A percentile compares a stretch with the other conserved stretches of the same genome.
Conservation (phyloP, 2,329 filamentous ascomycete genomes). For the Paraphaeosphaeria sporulosa region DNA sequence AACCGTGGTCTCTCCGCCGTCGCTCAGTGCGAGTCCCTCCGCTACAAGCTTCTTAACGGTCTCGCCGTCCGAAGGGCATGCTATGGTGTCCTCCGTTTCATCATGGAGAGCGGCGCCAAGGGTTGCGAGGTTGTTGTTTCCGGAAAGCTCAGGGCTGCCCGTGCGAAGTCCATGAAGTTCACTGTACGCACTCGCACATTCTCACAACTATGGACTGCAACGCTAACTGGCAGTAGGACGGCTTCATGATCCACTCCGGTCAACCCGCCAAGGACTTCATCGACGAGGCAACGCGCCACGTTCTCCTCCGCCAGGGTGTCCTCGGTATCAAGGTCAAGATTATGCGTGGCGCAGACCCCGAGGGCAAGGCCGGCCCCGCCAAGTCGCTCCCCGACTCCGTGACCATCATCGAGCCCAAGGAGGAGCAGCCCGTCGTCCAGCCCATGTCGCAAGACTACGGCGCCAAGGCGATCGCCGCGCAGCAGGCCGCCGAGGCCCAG, state of each 20-base stretch:
- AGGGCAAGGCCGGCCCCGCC: conserved; percentile 97
- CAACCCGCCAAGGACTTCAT: conserved; percentile 99
- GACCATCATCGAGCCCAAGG: conserved; percentile 99
- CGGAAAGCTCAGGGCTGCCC: conserved; percentile 97
- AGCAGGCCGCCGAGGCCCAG: conserved; percentile 71
- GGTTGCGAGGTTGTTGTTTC: conserved; percentile 99
- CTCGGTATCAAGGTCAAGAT: conserved; percentile 99
- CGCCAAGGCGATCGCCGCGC: conserved; percentile 79
- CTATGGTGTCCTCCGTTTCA: conserved; percentile 99
- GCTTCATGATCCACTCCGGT: conserved; percentile 99
- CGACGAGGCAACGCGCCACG: conserved; percentile 97
- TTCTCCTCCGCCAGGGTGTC: conserved; percentile 99
- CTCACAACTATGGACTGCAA: neutral
- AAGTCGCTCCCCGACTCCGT: conserved; percentile 98
- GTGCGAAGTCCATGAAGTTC: conserved; percentile 99
- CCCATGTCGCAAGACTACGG: conserved; percentile 99
- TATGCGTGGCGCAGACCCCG: conserved; percentile 99
- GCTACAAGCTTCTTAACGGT: conserved; percentile 99
- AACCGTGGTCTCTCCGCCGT: conserved; percentile 99
- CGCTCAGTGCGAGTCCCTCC: conserved; percentile 99
- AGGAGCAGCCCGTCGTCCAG: conserved; percentile 94
- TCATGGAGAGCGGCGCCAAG: conserved; percentile 99
- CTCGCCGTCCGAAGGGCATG: conserved; percentile 97
- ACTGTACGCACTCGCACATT: conserved; percentile 68
- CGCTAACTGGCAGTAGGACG: conserved; percentile 65